Evolutionary conservation across 352 stramenopile genomes (phyloP), one percentile per base, ranked within the genome.

Genomic region (Globisporangium polare): DNA sequence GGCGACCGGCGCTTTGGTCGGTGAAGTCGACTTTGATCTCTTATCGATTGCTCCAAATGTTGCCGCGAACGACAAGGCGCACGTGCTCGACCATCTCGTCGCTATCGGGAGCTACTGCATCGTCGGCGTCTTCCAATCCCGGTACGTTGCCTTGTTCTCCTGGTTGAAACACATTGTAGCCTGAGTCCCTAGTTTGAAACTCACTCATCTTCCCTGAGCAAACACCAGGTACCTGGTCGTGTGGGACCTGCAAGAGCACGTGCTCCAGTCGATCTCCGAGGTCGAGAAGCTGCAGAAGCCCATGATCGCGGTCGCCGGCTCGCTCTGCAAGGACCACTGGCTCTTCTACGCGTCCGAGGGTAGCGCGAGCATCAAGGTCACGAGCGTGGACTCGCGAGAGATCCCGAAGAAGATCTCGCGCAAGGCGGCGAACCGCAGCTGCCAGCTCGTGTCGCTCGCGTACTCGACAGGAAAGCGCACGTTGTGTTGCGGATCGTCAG

Each of bases 291-390:
- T 78, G 26, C 75, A 82, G 27, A 87, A 88, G 69, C 69, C 74
- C 29, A 80, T 90, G 53, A 71, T 65, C 4, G 74, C 75, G 6
- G 58, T 90, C 43, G 68, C 81, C 5, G 78, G 62, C 2, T 92
- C 85, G 27, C 65, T 88, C 13, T 87, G 76, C 54, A 62, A 53
- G n/a, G 68, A 84, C 46, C 71, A 73, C 9, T 90, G 77, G 73
- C 27, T 94, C 24, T 92, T 92, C 54, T 94, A 88, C 63, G 70
- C 71, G 46, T 71, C 77, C 26, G 85, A 94, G 56, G 85, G 77
- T 7, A 92, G 83, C 69, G 81, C 86, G 50, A 92, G 75, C 65
- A 81, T 94, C 52, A 83, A 83, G 31, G 75, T 76, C 29, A 74
- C 77, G 20, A 55, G 69, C 5, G 67, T 86, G 1, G 78, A 86